Evolutionary conservation across 1,284 basidiomycete species (phyloP).

Genomic region (Papiliotrema flavescens): DNA sequence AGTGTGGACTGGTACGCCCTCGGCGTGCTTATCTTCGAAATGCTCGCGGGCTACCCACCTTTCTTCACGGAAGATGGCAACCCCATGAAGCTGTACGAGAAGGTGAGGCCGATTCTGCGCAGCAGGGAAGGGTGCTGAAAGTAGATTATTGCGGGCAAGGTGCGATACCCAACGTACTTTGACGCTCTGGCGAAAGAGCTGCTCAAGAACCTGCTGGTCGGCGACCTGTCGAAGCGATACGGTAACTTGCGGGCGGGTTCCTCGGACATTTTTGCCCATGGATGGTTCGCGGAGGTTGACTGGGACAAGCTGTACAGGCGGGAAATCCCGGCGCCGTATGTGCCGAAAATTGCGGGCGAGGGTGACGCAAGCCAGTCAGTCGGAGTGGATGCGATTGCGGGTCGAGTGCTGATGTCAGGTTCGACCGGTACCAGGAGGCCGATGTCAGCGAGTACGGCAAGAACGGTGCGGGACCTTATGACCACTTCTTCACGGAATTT

Average conservation of each 20-base stretch:
- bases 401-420: slow-evolving; percentile 24
- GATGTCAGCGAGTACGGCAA: slow-evolving; percentile 51
- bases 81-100: slow-evolving; percentile 82
- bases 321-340: slow-evolving; percentile 94
- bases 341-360: slow-evolving; percentile 78
- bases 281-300: slow-evolving; percentile 96
- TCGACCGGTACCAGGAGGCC: slow-evolving; percentile 50
- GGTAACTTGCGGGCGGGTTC: slow-evolving; percentile 92
- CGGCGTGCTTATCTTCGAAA: slow-evolving; percentile 73
- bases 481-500: slow-evolving; percentile 49
- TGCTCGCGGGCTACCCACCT: slow-evolving; percentile 56
- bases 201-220: slow-evolving; percentile 83
- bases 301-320: slow-evolving; percentile 80
- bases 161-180: slow-evolving; percentile 86
- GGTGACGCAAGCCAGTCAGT: slow-evolving; percentile 89
- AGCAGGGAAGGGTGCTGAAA: too few relatives aligned
- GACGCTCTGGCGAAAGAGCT: slow-evolving; percentile 79
- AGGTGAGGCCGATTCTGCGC: slow-evolving; percentile 65
- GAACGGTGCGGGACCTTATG: slow-evolving; percentile 45
- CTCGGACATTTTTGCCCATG: slow-evolving; percentile 89
- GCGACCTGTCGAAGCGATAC: slow-evolving; percentile 84
- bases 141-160: slow-evolving; percentile 60
- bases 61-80: slow-evolving; percentile 61
- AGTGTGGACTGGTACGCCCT: slow-evolving; percentile 98
- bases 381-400: too few relatives aligned